Conservation (phyloP, 345 rosid genomes). For the Eucalyptus virginea region DNA sequence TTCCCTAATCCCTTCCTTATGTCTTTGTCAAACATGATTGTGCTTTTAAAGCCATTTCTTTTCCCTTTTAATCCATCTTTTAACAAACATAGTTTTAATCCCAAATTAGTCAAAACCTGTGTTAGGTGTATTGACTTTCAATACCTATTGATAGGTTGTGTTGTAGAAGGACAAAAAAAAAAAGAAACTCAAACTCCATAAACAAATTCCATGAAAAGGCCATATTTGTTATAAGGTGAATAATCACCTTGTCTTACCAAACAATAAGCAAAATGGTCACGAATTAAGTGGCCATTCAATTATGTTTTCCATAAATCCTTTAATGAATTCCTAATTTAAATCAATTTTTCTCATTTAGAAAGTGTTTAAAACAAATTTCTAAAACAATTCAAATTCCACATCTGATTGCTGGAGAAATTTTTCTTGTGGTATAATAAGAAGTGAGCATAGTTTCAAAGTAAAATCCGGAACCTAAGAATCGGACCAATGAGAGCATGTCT, state of each 20-base stretch:
- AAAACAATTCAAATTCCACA: neutral
- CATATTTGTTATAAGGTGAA: no score
- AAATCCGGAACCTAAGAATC: no score
- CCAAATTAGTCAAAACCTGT: neutral
- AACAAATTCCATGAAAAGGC: neutral
- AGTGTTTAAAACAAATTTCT: neutral
- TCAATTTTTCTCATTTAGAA: neutral
- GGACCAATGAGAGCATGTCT: accelerated
- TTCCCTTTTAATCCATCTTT: neutral
- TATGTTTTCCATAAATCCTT: neutral
- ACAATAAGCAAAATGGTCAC: neutral
- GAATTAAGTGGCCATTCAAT: neutral
- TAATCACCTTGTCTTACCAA: neutral
- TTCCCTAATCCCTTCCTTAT: neutral
- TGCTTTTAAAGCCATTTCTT: neutral
- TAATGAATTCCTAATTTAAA: neutral
- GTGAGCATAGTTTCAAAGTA: no score
- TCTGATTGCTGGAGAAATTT: neutral
- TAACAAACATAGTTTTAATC: neutral
- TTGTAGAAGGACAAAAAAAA: neutral
- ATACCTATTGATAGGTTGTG: neutral
- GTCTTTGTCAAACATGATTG: neutral
- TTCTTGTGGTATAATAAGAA: neutral
- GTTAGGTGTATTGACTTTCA: neutral
- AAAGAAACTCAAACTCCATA: neutral